These are phyloP conservation scores for Mycena haematopus DNA, from an alignment of 768 basidiomycete genomes.

Conservation along the genomic window DNA sequence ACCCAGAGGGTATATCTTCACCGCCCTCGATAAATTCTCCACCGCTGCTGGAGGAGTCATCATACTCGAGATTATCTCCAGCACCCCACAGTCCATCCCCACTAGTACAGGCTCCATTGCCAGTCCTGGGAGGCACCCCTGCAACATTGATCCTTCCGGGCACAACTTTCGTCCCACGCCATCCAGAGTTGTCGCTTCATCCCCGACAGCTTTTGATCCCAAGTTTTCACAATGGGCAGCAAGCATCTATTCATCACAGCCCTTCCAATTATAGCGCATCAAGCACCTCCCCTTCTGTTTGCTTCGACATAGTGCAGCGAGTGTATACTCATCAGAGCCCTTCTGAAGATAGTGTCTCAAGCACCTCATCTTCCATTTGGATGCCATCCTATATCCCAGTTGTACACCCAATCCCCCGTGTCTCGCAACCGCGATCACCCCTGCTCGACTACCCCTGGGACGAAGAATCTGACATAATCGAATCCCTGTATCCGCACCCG, in stretches of 20 bases:
- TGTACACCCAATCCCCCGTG: conserved; percentile 14
- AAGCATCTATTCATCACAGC: not conserved
- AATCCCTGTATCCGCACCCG: not conserved
- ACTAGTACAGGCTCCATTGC: not conserved
- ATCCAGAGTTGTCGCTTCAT: not conserved
- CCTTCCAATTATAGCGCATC: not conserved
- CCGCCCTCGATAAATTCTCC: conserved; percentile 8
- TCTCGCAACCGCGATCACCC: not conserved
- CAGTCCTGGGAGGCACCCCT: not conserved
- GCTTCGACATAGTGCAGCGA: too few species aligned
- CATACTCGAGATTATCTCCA: not conserved
- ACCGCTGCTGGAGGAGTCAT: not conserved
- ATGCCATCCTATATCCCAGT: not conserved
- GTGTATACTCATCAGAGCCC: too few species aligned
- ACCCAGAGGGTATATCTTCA: not conserved
- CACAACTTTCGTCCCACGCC: too few species aligned
- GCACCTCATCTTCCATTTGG: too few species aligned
- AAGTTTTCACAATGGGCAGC: not conserved
- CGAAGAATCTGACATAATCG: not conserved
- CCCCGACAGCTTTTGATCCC: not conserved
- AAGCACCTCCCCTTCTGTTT: not conserved
- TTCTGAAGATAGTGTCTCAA: too few species aligned
- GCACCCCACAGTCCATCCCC: not conserved
- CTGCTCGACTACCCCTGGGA: conserved; percentile 1
- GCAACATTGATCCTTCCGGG: not conserved